Evolutionary conservation across 202 grass and related monocot species (phyloP).

Genomic region (Bolboschoenoplectus hybrid): DNA sequence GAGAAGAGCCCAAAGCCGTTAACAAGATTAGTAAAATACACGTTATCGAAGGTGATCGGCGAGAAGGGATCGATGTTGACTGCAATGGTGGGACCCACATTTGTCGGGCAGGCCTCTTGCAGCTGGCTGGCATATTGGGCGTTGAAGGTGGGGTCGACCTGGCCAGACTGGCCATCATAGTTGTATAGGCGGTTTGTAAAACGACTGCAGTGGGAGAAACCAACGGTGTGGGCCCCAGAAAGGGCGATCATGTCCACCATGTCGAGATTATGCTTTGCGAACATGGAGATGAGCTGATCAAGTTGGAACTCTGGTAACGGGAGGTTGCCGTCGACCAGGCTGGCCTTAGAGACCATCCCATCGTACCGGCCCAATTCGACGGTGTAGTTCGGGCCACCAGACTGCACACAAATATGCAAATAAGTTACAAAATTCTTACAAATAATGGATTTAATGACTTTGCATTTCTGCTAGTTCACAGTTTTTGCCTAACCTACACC

Average conservation of each 20-base stretch:
- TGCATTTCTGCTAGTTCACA: neutral
- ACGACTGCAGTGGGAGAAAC: conserved; percentile 76
- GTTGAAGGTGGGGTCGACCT: conserved; percentile 45
- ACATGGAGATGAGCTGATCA: conserved; percentile 47
- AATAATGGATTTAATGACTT: neutral
- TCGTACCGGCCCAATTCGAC: conserved; percentile 72
- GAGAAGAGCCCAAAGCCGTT: conserved; percentile 55
- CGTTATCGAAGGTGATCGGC: conserved; percentile 61
- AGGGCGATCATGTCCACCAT: conserved; percentile 57
- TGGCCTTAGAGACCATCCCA: conserved; percentile 51
- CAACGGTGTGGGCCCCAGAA: conserved; percentile 82
- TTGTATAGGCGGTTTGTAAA: conserved; percentile 61
- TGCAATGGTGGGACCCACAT: conserved; percentile 51
- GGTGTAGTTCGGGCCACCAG: conserved; percentile 54
- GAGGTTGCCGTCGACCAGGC: conserved; percentile 58
- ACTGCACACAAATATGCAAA: conserved; percentile 37
- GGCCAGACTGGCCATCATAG: conserved; percentile 38
- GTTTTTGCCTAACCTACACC: neutral
- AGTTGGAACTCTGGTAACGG: conserved; percentile 52
- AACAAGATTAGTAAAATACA: conserved; percentile 62
- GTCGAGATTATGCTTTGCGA: conserved; percentile 42
- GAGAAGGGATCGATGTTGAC: conserved; percentile 69
- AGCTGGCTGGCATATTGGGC: conserved; percentile 53
- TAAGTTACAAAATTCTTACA: neutral
- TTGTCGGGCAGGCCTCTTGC: conserved; percentile 52